Base-by-base conservation (phyloP, 2,329 filamentous ascomycete species). In the Diaporthe australafricana region DNA sequence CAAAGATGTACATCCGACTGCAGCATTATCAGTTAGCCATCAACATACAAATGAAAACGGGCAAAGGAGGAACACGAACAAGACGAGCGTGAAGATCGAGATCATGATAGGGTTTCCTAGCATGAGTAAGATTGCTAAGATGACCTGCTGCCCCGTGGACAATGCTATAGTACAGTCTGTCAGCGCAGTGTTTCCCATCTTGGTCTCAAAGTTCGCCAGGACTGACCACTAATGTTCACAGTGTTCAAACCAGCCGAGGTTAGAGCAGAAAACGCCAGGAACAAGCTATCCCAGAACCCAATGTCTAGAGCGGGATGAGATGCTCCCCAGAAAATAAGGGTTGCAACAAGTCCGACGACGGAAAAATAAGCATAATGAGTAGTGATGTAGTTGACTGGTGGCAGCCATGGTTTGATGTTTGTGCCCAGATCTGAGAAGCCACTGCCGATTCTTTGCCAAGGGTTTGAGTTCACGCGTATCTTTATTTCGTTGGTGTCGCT, bases 361-460 rank as follows among this genome's bases (percentile, higher is more conserved):
- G 92, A 83, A 77, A 93, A 93, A 80, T 93, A 93, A 48, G 84
- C 79, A 81, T 92, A 92, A 78, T 93, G 91, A 25, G 92, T 77
- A 0, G 88, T 89, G 74, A 91, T 87, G 77, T 91, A 91, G 75
- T 91, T 90, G 62, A 89, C 79, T 1, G 84, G 82, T 11, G 84
- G 84, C 42, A 85, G 72, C 27, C 67, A 69, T 11, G 69, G 72
- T 40, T 52, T 53, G 32, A 71, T 50, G 22, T 40, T 47, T 2
- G 63, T 30, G 55, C 69, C 56, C 1, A 65, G 6, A 25, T 60
- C n/a, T 11, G 69, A 70, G 32, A 71, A 11, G 22, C 27, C 45
- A 55, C 53, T n/a, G 5, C n/a, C n/a, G 12, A 68, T n/a, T 32
- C n/a, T 57, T 5, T 47, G 42, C 66, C 66, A 68, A 25, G 30